Base-by-base conservation (phyloP, 768 basidiomycete genomes). In the Suillus variegatus region DNA sequence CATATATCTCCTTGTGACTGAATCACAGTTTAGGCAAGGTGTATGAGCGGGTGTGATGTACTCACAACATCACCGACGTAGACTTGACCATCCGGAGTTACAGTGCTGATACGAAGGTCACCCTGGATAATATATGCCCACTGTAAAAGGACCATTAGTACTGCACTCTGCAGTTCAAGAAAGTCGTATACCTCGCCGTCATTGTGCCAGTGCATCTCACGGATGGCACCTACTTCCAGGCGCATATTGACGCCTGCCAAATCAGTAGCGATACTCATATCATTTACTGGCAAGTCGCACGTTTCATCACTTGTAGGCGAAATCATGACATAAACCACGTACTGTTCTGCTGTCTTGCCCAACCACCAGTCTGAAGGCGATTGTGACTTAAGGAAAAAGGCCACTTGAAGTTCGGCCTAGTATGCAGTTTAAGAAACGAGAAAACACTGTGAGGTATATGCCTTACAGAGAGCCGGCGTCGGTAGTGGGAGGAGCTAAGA, bases 301-400 rank as follows among this genome's bases (percentile, higher is more conserved):
- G 36, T 80, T 35, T 70, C 68, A 79, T 67, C 49, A 70, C 18
- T 51, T 52, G 57, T 56, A 35, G 32, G 62, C 13, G 20, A 35
- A n/a, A 32, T 25, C 10, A 32, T 38, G 12, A 16, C 32, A 49
- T 35, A 12, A 13, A 55, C 2, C 6, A 72, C 81, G 22, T 61
- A 84, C 88, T 66, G 66, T 86, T 90, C 72, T 88, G 83, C 70
- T 87, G 81, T 55, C 87, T 81, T 36, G 88, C 84, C 87, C 88
- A 90, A 2, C 89, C 89, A n/a, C 88, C 89, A 5, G 80, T 79
- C 61, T 83, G 82, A 8, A 90, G 68, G 41, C 86, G 84, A 69
- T 81, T 88, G 69, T 87, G 86, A 66, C 87, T 88, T 25, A 87
- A 72, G 57, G 83, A 78, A 70, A 88, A 86, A 0, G 88, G 84